Conservation (phyloP, 2,329 filamentous ascomycete species). For the Colletotrichum sp. region DNA sequence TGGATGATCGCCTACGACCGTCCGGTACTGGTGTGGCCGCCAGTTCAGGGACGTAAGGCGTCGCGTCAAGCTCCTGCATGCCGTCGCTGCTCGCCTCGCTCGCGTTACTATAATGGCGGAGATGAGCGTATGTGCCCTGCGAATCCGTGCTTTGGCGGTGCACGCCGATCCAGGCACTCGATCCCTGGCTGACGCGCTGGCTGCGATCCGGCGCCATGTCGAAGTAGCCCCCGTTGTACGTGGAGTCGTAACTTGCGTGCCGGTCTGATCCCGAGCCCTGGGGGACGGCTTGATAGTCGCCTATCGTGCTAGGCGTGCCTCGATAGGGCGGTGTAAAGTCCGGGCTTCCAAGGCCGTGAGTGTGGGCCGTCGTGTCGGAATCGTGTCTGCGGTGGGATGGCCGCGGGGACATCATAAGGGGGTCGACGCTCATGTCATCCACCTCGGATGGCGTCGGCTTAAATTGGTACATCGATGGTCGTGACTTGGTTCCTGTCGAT, state of each 20-base stretch:
- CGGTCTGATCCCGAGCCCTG: conserved; percentile 25
- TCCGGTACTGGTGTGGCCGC: conserved; percentile 34
- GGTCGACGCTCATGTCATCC: conserved; percentile 47
- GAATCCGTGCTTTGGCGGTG: conserved; percentile 43
- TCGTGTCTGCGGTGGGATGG: conserved; percentile 17
- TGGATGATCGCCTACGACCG: conserved; percentile 30
- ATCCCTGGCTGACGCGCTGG: conserved; percentile 25
- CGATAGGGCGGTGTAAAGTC: conserved; percentile 24
- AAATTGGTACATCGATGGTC: conserved; percentile 41
- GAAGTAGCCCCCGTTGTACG: conserved; percentile 34
- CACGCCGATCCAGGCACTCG: conserved; percentile 22
- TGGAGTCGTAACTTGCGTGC: conserved; percentile 32
- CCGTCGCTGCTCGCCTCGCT: conserved; percentile 46
- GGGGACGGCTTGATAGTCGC: conserved; percentile 21
- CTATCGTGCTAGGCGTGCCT: conserved; percentile 2
- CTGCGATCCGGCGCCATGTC: conserved; percentile 23
- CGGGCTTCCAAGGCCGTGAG: conserved; percentile 19
- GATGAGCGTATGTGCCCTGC: conserved; percentile 38
- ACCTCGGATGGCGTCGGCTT: conserved; percentile 47
- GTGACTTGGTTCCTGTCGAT: conserved; percentile 34
- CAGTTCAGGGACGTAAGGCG: conserved; percentile 39
- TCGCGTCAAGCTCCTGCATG: conserved; percentile 44
- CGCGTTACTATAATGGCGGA: conserved; percentile 47
- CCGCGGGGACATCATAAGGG: conserved; percentile 38
- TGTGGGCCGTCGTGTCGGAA: conserved; percentile 7